Evolutionary conservation across 2,329 filamentous ascomycete genomes (phyloP).

Genomic region (Hymenoscyphus albidus): DNA sequence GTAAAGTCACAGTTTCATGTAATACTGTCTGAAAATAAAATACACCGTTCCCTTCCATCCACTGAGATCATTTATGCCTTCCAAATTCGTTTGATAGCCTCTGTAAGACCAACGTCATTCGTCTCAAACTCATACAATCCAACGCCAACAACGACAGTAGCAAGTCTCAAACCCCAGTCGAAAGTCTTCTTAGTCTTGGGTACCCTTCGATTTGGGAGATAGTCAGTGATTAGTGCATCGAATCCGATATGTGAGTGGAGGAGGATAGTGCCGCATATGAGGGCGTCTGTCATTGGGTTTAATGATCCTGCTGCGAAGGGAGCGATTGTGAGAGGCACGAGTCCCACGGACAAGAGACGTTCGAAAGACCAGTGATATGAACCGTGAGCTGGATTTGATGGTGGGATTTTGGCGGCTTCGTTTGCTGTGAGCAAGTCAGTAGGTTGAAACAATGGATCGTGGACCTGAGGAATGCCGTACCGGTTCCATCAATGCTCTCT

Average conservation of each 20-base stretch:
- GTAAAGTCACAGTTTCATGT: background rate
- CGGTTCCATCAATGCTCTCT: conserved; percentile 73
- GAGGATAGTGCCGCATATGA: conserved; percentile 77
- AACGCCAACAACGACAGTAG: conserved; percentile 76
- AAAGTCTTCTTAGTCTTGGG: conserved; percentile 64
- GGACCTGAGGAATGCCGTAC: conserved; percentile 45
- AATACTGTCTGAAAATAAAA: conserved; percentile 9
- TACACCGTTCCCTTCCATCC: background rate
- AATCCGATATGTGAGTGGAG: conserved; percentile 96
- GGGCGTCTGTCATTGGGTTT: conserved; percentile 82
- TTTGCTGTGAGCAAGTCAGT: conserved; percentile 58
- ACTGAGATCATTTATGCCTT: conserved; percentile 53
- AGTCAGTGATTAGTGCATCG: conserved; percentile 86
- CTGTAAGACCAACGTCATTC: conserved; percentile 91
- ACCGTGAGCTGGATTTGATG: conserved; percentile 73
- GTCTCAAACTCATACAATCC: conserved; percentile 99
- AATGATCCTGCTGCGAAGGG: conserved; percentile 90
- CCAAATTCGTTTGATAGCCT: conserved; percentile 86
- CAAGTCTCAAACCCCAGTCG: conserved; percentile 74
- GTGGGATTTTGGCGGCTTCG: conserved; percentile 73
- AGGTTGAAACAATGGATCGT: conserved; percentile 6
- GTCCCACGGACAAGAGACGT: conserved; percentile 72
- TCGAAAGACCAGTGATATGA: conserved; percentile 99
- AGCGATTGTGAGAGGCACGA: conserved; percentile 82
- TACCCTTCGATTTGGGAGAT: conserved; percentile 70